Evolutionary conservation across 164 flowering plant genomes (phyloP).

Genomic region (Nelumbo lutea): DNA sequence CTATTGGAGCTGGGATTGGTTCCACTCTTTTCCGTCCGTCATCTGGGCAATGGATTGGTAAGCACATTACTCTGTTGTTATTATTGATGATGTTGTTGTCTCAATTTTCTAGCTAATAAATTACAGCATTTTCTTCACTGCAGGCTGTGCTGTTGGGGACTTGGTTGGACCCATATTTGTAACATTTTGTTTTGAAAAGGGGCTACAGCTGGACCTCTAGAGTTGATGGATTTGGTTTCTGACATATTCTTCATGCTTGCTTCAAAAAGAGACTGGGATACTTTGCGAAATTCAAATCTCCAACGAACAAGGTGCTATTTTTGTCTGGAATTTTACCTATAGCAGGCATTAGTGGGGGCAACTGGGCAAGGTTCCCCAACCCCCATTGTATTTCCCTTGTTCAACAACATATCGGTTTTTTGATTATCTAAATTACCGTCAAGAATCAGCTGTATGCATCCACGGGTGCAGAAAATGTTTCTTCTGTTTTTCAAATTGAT

Average conservation of each 20-base stretch:
- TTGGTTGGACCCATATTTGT: constrained; percentile 56
- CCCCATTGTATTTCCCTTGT: no score
- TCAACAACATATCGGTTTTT: no score
- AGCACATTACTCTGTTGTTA: constrained; percentile 15
- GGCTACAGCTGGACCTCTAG: constrained; percentile 31
- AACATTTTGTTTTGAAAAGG: constrained; percentile 30
- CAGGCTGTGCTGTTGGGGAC: constrained; percentile 82
- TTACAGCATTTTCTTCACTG: background rate
- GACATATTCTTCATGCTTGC: background rate
- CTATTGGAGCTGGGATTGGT: constrained; percentile 87
- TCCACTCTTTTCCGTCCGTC: constrained; percentile 74
- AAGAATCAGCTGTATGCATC: no score
- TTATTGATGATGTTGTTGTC: background rate
- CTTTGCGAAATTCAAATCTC: no score
- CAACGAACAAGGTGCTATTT: no score
- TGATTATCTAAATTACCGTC: no score
- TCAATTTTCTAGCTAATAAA: background rate
- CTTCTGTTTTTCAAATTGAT: no score
- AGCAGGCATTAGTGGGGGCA: no score
- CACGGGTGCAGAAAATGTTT: no score
- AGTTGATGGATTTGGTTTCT: background rate
- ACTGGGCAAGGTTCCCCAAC: no score
- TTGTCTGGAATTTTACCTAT: no score
- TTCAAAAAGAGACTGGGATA: no score
- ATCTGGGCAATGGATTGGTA: constrained; percentile 92